Percentiles rank a stretch among this genome's conserved stretches.
Evolutionary conservation across 768 basidiomycete species (phyloP).

Genomic region (Leucosporidium yakuticum): DNA sequence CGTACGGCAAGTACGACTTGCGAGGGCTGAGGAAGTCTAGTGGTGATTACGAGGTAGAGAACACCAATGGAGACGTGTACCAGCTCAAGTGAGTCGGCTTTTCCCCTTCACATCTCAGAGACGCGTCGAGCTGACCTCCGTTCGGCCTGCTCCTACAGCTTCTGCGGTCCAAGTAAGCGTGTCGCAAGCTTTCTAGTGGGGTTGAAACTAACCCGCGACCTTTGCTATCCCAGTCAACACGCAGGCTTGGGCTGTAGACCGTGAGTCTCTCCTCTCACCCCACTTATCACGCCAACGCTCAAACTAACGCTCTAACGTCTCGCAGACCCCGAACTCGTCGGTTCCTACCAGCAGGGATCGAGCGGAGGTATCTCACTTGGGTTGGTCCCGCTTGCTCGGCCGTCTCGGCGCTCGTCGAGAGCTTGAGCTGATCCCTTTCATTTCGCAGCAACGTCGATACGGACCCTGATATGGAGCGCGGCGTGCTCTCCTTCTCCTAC

Average conservation of each 20-base stretch:
- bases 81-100: neutral
- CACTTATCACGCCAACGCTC: neutral
- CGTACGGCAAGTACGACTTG: no score
- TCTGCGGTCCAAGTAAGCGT: conserved; percentile 4
- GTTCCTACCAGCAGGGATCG: neutral
- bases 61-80: neutral
- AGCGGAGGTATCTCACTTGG: neutral
- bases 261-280: neutral
- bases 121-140: neutral
- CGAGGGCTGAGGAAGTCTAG: no score
- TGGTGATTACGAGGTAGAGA: neutral
- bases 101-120: neutral
- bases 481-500: neutral
- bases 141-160: neutral
- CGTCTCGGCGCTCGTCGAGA: neutral
- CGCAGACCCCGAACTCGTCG: neutral
- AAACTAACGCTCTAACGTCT: no score
- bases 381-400: neutral
- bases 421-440: neutral
- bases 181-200: neutral
- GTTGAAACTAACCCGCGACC: neutral
- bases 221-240: neutral
- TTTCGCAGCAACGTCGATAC: neutral
- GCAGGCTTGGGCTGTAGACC: neutral
- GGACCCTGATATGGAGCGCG: neutral